Evolutionary conservation across 2,329 filamentous ascomycete species (phyloP).

Genomic region (Ophiostoma novo-ulmi): DNA sequence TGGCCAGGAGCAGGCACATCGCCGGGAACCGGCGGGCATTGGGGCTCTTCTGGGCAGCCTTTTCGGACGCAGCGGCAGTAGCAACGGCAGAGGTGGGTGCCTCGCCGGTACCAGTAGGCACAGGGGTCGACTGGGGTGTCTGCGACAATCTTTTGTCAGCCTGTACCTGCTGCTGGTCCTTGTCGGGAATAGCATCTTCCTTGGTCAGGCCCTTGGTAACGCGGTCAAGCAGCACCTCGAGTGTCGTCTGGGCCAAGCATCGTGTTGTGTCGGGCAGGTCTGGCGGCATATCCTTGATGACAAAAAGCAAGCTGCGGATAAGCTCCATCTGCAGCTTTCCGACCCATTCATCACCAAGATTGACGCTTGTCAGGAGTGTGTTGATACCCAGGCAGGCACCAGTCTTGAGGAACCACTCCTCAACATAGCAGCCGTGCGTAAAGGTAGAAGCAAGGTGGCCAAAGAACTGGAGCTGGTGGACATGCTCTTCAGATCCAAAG

Average conservation of each 20-base stretch:
- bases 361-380: slow-evolving; percentile 76
- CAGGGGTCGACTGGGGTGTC: slow-evolving; percentile 11
- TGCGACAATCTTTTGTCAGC: slow-evolving; percentile 17
- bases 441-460: slow-evolving; percentile 75
- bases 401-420: slow-evolving; percentile 98
- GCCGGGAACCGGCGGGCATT: slow-evolving; percentile 44
- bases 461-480: slow-evolving; percentile 79
- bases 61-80: not conserved
- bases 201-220: slow-evolving; percentile 77
- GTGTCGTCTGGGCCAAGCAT: slow-evolving; percentile 72
- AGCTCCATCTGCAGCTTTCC: slow-evolving; percentile 79
- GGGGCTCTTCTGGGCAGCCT: slow-evolving; percentile 35
- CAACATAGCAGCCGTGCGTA: slow-evolving; percentile 91
- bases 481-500: slow-evolving; percentile 67
- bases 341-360: slow-evolving; percentile 80
- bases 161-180: slow-evolving; percentile 13
- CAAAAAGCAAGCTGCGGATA: slow-evolving; percentile 85
- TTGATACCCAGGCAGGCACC: slow-evolving; percentile 88
- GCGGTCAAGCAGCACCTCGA: slow-evolving; percentile 71
- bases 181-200: slow-evolving; percentile 51
- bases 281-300: slow-evolving; percentile 95
- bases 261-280: slow-evolving; percentile 89
- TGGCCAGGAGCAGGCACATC: slow-evolving; percentile 79
- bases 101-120: not conserved
- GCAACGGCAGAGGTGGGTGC: not conserved